Percentiles rank a stretch among this genome's conserved stretches.
These are phyloP conservation scores for Fennellomyces sp. DNA, from an alignment of 371 early-diverging fungal species.

Conservation along the genomic window DNA sequence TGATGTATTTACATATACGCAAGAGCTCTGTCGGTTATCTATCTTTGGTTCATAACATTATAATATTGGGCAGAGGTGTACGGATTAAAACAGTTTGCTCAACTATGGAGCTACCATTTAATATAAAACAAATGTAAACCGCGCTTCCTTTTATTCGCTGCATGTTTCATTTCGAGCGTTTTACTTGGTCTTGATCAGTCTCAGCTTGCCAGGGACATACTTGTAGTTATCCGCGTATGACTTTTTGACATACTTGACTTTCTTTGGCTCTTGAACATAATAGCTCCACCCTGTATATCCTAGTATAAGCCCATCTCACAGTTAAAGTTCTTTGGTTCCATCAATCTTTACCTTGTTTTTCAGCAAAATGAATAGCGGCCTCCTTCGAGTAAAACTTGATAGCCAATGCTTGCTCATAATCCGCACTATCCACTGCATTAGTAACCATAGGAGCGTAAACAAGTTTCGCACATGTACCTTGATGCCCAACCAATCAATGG, in stretches of 20 bases:
- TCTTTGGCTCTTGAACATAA: conserved; percentile 87
- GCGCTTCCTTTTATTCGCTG: too few species aligned
- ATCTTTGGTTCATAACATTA: too few species aligned
- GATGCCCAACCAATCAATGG: conserved; percentile 94
- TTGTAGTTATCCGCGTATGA: conserved; percentile 90
- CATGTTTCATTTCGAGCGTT: conserved; percentile 2
- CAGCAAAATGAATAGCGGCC: conserved; percentile 91
- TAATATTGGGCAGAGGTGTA: too few species aligned
- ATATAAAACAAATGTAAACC: neutral
- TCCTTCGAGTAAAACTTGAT: conserved; percentile 88
- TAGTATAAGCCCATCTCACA: neutral
- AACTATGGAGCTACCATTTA: neutral
- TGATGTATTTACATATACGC: too few species aligned
- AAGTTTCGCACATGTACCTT: conserved; percentile 53
- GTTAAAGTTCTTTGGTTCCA: neutral
- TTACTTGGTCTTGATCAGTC: conserved; percentile 85
- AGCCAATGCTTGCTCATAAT: conserved; percentile 83
- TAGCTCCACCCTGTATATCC: conserved; percentile 72
- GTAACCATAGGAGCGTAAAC: neutral
- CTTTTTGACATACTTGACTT: conserved; percentile 74
- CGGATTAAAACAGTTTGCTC: too few species aligned
- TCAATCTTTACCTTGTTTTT: conserved; percentile 77
- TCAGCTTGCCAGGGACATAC: conserved; percentile 77
- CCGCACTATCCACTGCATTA: conserved; percentile 53
- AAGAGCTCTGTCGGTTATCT: too few species aligned